Conservation (phyloP, 2,329 filamentous ascomycete genomes). For the Sporothrix luriei region DNA sequence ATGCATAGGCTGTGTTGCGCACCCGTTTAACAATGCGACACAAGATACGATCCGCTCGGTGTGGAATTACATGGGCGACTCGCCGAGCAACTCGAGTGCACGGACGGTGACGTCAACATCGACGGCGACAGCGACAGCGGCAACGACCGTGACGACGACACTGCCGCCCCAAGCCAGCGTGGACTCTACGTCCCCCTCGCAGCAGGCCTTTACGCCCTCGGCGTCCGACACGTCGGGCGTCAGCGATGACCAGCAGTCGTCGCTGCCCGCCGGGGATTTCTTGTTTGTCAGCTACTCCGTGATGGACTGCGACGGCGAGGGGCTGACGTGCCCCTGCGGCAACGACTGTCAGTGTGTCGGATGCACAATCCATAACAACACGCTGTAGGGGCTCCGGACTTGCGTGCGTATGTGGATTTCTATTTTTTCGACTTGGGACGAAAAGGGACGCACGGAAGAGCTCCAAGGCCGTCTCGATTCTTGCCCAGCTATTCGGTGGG, state of each 20-base stretch:
- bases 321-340: slow-evolving; percentile 60
- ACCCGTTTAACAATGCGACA: slow-evolving; percentile 38
- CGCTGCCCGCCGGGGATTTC: slow-evolving; percentile 56
- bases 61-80: slow-evolving; percentile 35
- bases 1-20: slow-evolving; percentile 37
- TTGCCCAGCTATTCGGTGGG: too few relatives aligned
- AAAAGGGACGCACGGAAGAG: slow-evolving; percentile 13
- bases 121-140: not conserved
- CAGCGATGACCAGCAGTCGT: slow-evolving; percentile 56
- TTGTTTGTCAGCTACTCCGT: slow-evolving; percentile 55
- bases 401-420: not conserved
- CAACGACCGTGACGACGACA: not conserved
- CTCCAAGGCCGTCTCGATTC: slow-evolving; percentile 8
- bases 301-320: slow-evolving; percentile 37
- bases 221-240: slow-evolving; percentile 47
- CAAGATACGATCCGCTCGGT: slow-evolving; percentile 36
- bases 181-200: slow-evolving; percentile 38
- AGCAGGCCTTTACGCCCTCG: slow-evolving; percentile 51
- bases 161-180: not conserved
- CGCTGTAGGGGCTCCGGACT: not conserved
- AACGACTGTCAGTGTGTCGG: slow-evolving; percentile 68
- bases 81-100: slow-evolving; percentile 2
- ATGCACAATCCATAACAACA: slow-evolving; percentile 65
- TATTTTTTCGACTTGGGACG: not conserved
- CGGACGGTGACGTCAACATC: not conserved